Conservation (phyloP, 306 rosid genomes). For the Quercus parvula region DNA sequence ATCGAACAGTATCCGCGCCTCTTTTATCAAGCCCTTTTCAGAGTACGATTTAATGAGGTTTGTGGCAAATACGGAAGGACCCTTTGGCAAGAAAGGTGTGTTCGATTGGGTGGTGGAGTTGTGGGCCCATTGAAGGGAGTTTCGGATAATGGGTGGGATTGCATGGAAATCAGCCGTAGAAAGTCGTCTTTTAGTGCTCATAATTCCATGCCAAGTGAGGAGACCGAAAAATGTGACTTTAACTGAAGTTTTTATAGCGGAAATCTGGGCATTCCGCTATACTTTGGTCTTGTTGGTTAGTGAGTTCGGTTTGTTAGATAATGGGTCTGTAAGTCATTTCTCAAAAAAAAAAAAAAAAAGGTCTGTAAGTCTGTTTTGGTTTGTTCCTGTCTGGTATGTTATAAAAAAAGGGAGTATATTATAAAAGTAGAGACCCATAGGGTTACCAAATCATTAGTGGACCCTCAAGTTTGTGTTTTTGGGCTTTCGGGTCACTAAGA, state of each 20-base stretch:
- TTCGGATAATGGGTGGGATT: constrained; percentile 37
- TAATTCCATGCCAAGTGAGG: neutral
- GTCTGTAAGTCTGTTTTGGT: too few species aligned
- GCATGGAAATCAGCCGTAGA: constrained; percentile 30
- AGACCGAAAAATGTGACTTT: neutral
- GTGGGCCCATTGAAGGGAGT: constrained; percentile 29
- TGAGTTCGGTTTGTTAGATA: too few species aligned
- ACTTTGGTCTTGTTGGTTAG: too few species aligned
- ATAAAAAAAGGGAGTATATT: too few species aligned
- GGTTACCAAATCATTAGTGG: too few species aligned
- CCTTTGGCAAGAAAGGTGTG: constrained; percentile 36
- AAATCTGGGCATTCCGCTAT: too few species aligned
- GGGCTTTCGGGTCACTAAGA: too few species aligned
- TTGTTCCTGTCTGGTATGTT: too few species aligned
- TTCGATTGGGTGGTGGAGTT: constrained; percentile 12
- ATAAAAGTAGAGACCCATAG: too few species aligned
- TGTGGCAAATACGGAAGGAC: constrained; percentile 36
- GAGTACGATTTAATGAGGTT: constrained; percentile 47
- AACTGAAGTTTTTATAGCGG: neutral
- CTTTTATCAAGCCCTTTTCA: constrained; percentile 29
- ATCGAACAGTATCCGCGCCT: constrained; percentile 63
- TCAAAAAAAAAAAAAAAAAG: too few species aligned
- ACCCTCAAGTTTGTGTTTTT: too few species aligned
- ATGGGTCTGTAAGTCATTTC: too few species aligned
- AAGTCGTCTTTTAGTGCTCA: constrained; percentile 23